Conservation (phyloP, 2,329 filamentous ascomycete species). For the Stachybotrys chlorohalonatus region DNA sequence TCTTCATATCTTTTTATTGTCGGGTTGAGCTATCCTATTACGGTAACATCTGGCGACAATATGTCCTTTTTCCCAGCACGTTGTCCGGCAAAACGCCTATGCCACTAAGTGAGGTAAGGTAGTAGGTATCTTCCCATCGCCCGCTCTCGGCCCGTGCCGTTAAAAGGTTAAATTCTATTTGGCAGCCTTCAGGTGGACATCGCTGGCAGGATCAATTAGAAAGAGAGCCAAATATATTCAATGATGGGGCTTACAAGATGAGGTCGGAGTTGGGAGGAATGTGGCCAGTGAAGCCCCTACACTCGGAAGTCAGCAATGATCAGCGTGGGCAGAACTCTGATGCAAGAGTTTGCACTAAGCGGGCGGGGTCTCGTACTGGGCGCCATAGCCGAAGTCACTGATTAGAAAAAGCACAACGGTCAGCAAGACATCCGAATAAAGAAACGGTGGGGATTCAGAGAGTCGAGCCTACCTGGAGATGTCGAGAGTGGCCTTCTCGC, state of each 20-base stretch:
- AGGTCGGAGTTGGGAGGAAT: conserved; percentile 70
- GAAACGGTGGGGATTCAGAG: neutral
- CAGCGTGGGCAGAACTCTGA: neutral
- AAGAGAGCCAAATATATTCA: neutral
- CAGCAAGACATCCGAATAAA: conserved; percentile 4
- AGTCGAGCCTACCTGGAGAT: conserved; percentile 45
- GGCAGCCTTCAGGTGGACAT: conserved; percentile 60
- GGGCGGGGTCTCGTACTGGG: conserved; percentile 35
- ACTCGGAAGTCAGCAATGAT: conserved; percentile 1
- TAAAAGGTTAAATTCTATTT: conserved; percentile 22
- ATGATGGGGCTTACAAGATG: conserved; percentile 59
- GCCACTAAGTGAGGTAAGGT: no score
- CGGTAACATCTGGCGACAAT: no score
- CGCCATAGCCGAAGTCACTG: conserved; percentile 58
- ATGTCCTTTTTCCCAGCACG: no score
- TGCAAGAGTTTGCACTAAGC: neutral
- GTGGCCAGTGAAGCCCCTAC: conserved; percentile 66
- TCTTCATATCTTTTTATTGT: no score
- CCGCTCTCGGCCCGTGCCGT: no score
- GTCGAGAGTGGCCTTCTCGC: conserved; percentile 79
- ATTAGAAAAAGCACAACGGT: conserved; percentile 2
- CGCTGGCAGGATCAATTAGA: conserved; percentile 30
- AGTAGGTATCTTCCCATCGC: no score
- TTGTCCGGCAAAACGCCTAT: no score
- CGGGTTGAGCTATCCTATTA: no score